These are phyloP conservation scores for Fusarium sp. DNA, from an alignment of 2,329 filamentous ascomycete species.

Conservation along the genomic window DNA sequence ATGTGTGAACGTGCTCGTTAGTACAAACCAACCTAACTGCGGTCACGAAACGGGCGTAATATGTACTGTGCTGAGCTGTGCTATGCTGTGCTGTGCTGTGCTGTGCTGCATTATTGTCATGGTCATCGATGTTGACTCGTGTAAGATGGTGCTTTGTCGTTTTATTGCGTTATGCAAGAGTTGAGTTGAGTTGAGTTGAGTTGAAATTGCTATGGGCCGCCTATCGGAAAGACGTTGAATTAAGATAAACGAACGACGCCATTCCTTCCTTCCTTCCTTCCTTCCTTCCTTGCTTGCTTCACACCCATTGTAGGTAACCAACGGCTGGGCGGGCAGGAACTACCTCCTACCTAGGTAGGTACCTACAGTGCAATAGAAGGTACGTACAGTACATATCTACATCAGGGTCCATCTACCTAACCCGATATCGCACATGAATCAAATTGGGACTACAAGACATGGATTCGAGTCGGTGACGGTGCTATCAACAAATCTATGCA, in stretches of 20 bases:
- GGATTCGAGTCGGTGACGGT: not conserved
- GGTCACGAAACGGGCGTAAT: constrained; percentile 6
- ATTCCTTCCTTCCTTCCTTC: constrained; percentile 9
- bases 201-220: not conserved
- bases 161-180: not conserved
- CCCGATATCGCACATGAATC: constrained; percentile 17
- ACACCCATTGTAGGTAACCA: constrained; percentile 3
- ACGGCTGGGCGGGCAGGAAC: constrained; percentile 1
- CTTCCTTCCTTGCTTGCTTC: constrained; percentile 18
- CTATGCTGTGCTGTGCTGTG: too few species aligned
- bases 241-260: constrained; percentile 27
- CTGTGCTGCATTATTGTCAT: not conserved
- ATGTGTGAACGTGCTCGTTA: constrained; percentile 16
- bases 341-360: not conserved
- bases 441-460: not conserved
- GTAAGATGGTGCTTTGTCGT: not conserved
- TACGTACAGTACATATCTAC: not conserved
- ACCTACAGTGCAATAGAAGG: not conserved
- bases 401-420: constrained; percentile 5
- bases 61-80: not conserved
- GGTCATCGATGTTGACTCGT: not conserved
- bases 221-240: constrained; percentile 15
- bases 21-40: constrained; percentile 7
- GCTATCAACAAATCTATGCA: not conserved
- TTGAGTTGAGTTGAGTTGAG: constrained; percentile 1